Evolutionary conservation across 2,329 filamentous ascomycete genomes (phyloP).

Genomic region (Aureobasidium sp.): DNA sequence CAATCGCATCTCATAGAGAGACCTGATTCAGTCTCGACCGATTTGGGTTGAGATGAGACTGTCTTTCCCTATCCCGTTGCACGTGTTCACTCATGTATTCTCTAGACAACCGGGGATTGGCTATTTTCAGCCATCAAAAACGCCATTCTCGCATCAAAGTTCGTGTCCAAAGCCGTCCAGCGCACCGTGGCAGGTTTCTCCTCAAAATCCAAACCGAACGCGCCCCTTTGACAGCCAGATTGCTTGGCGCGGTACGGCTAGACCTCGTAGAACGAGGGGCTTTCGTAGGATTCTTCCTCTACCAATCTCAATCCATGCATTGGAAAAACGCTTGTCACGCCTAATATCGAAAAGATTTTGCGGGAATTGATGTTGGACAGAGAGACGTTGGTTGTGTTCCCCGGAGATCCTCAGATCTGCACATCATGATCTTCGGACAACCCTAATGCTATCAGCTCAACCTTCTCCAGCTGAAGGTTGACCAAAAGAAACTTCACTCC

Average conservation of each 20-base stretch:
- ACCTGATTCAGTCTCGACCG: not conserved
- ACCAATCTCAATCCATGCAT: not conserved
- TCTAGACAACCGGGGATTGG: not conserved
- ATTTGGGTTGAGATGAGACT: not conserved
- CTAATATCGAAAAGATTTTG: not conserved
- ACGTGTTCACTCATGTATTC: not conserved
- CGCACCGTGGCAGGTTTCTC: not conserved
- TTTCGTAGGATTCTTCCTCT: not conserved
- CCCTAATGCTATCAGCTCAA: not conserved
- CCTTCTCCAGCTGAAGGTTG: not conserved
- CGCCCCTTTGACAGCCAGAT: not conserved
- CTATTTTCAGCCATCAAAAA: not conserved
- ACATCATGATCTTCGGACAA: not conserved
- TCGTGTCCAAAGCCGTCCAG: not conserved
- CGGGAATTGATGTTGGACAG: not conserved
- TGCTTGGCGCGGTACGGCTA: not conserved
- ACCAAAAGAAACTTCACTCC: not conserved
- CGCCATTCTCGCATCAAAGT: not conserved
- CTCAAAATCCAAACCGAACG: not conserved
- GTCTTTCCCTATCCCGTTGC: not conserved
- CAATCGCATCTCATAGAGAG: not conserved
- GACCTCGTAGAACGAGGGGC: not conserved
- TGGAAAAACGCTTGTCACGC: not conserved
- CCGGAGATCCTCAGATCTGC: not conserved
- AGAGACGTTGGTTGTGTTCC: not conserved